Percentiles rank a stretch among this genome's conserved stretches.
phyloP scores from a whole-genome alignment of 805 yeast species.

The Alloascoidea hylecoeti region DNA sequence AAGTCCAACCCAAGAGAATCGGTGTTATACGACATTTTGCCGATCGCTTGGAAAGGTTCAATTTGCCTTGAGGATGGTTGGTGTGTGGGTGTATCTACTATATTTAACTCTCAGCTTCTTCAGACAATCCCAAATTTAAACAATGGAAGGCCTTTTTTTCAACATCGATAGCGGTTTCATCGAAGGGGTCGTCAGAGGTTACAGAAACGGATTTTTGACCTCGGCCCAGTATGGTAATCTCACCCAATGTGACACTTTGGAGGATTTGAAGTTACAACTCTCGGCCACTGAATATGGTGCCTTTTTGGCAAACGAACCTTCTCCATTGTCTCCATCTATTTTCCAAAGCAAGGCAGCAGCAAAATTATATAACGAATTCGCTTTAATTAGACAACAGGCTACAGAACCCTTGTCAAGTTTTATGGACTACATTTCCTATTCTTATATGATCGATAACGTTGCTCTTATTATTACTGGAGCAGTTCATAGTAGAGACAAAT shows the following conservation, averaged over 20 bases:
- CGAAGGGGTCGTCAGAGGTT: slow-evolving; percentile 93
- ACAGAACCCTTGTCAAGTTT: slow-evolving; percentile 68
- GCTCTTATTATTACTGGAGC: slow-evolving; percentile 95
- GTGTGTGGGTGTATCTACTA: no score
- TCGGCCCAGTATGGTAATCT: slow-evolving; percentile 77
- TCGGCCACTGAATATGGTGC: slow-evolving; percentile 95
- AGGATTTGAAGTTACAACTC: slow-evolving; percentile 78
- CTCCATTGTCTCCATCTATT: slow-evolving; percentile 74
- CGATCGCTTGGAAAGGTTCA: no score
- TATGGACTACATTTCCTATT: slow-evolving; percentile 86
- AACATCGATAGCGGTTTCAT: slow-evolving; percentile 82
- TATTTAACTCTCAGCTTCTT: no score
- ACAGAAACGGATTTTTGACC: slow-evolving; percentile 69
- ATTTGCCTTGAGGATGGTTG: no score
- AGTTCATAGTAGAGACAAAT: slow-evolving; percentile 82
- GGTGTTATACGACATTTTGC: no score
- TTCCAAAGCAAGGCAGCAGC: slow-evolving; percentile 68
- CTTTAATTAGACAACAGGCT: slow-evolving; percentile 73
- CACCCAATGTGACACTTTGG: slow-evolving; percentile 92
- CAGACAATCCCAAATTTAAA: no score
- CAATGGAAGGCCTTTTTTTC: slow-evolving; percentile 94
- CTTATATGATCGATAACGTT: slow-evolving; percentile 97
- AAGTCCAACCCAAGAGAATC: no score
- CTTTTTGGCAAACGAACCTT: slow-evolving; percentile 69
- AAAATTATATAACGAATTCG: slow-evolving; percentile 71